phyloP scores from a whole-genome alignment of 345 rosid species.

The Orychophragmus violaceus region DNA sequence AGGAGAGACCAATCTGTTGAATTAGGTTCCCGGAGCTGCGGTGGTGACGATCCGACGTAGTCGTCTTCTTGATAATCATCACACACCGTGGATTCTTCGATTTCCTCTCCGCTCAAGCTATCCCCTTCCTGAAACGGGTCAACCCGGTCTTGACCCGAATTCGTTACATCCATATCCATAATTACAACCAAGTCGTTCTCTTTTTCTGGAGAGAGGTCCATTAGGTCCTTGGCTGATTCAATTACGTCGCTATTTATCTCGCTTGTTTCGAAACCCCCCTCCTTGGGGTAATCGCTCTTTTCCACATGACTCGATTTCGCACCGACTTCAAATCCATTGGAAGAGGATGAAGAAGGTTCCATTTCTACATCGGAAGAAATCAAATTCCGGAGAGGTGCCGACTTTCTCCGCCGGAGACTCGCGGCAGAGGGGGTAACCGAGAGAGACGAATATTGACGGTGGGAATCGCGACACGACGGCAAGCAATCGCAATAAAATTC shows the following conservation, averaged over 20 bases:
- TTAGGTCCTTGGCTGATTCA: neutral
- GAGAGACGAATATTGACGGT: constrained; percentile 23
- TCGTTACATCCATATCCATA: constrained; percentile 22
- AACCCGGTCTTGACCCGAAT: constrained; percentile 11
- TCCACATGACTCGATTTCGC: constrained; percentile 8
- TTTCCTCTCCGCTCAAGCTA: neutral
- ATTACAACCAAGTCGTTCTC: neutral
- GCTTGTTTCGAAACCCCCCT: constrained; percentile 15
- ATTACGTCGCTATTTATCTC: neutral
- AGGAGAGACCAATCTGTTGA: constrained; percentile 35
- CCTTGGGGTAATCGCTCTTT: constrained; percentile 9
- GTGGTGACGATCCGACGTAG: neutral
- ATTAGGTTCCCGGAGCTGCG: constrained; percentile 23
- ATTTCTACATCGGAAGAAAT: no score
- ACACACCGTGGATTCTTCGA: neutral
- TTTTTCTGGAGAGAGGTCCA: neutral
- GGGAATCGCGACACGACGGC: constrained; percentile 24
- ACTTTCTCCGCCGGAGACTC: constrained; percentile 33
- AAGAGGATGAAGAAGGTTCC: constrained; percentile 6
- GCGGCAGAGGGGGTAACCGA: constrained; percentile 17
- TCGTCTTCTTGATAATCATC: constrained; percentile 10
- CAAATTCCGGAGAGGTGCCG: constrained; percentile 4
- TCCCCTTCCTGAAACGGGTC: constrained; percentile 17
- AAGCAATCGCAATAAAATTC: constrained; percentile 50
- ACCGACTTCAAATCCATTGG: constrained; percentile 1